phyloP scores from a whole-genome alignment of 495 filamentous ascomycete genomes.

The Aspergillus nanangensis region DNA sequence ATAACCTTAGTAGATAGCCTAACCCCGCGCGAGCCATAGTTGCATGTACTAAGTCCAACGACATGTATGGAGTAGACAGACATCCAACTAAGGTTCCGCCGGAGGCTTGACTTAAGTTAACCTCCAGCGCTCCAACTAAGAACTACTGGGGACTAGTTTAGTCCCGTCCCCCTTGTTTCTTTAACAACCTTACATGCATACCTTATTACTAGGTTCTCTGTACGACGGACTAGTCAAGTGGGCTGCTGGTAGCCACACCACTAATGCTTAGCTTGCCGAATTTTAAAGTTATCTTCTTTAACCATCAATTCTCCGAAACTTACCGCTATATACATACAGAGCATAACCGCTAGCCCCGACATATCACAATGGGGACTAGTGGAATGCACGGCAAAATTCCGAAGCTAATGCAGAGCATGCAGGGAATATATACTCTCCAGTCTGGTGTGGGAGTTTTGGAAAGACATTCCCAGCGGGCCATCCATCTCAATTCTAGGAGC shows the following conservation, averaged over 20 bases:
- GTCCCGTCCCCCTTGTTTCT: neutral
- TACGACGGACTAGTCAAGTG: neutral
- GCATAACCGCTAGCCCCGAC: no score
- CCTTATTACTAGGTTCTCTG: neutral
- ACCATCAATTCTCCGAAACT: neutral
- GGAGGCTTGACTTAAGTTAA: no score
- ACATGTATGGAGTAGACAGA: no score
- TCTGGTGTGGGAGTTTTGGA: no score
- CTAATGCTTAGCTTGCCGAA: slow-evolving; percentile 1
- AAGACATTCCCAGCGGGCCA: no score
- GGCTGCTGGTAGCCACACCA: neutral
- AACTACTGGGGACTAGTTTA: slow-evolving; percentile 1
- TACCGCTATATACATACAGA: neutral
- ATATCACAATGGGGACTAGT: neutral
- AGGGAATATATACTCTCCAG: neutral
- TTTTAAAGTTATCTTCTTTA: neutral
- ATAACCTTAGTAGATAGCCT: slow-evolving; percentile 17
- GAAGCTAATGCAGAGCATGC: neutral
- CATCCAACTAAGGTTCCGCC: slow-evolving; percentile 8
- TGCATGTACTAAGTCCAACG: no score
- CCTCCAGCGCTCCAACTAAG: no score
- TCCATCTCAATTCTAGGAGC: no score
- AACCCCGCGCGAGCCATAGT: slow-evolving; percentile 2
- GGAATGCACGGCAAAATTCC: neutral
- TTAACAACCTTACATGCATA: slow-evolving; percentile 4